Evolutionary conservation across 2,329 filamentous ascomycete genomes (phyloP), one percentile per base, ranked within the genome.

Genomic region (Talaromyces sp.): DNA sequence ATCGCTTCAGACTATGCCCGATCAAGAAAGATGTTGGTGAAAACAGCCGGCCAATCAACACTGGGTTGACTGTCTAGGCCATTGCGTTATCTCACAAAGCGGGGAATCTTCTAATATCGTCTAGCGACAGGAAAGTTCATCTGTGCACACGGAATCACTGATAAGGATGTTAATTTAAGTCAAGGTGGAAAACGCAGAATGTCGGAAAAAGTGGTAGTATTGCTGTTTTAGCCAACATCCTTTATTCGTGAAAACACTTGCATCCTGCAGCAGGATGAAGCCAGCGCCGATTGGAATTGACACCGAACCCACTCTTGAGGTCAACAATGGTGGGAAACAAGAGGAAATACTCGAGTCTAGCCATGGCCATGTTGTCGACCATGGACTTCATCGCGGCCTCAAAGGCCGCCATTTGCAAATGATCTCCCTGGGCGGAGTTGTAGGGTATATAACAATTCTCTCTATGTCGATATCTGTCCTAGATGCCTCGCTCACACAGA

Each of bases 361-460:
- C 1, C 16, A 47, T 47, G 30, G 52, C 9, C 52, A 55, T 31
- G 51, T 62, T 23, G 40, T 62, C 5, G 60, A 62, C 16, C 36
- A 62, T 40, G 60, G 60, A 30, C 18, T 62, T 30, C 60, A 62
- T 30, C 10, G 60, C 18, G 51, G 34, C 12, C 56, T 62, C 18
- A 62, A 62, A 27, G 47, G 54, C 40, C 56, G 60, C 9, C 60
- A 62, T 51, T 6, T 62, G 47, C 60, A 62, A 23, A 62, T 62
- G 60, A 62, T 62, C 31, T 50, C 51, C 5, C 31, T 62, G 40
- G 60, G 60, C n/a, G 60, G 60, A 9, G 60, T 62, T 47, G 51
- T 62, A 16, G 60, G 44, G 44, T 51, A 51, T 12, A 4, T 27
- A 4, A 23, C 23, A 23, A 8, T 14, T 9, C 27, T 51, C 2